Conservation (phyloP, 192 early-diverging fungal species). For the Lunasporangiospora selenospora region DNA sequence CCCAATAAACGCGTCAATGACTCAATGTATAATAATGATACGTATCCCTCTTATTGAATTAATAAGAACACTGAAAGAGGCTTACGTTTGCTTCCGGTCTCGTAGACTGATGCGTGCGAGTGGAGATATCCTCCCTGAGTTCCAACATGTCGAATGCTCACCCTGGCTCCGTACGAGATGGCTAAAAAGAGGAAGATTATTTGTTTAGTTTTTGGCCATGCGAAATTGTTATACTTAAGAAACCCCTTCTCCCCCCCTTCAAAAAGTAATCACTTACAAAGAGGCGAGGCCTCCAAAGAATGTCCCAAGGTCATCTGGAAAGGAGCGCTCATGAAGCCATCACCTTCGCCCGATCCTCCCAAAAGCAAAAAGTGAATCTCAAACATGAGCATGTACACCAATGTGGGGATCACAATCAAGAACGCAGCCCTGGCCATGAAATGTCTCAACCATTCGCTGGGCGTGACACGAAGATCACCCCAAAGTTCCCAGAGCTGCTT, state of each 20-base stretch:
- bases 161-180: slow-evolving; percentile 64
- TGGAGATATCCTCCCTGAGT: slow-evolving; percentile 82
- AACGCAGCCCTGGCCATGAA: slow-evolving; percentile 84
- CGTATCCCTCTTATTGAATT: slow-evolving; percentile 84
- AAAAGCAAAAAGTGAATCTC: slow-evolving; percentile 90
- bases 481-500: slow-evolving; percentile 88
- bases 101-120: slow-evolving; percentile 70
- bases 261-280: slow-evolving; percentile 16
- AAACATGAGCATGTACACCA: slow-evolving; percentile 86
- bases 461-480: slow-evolving; percentile 69
- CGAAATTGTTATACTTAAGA: not conserved
- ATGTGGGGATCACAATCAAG: slow-evolving; percentile 81
- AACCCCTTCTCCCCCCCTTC: not conserved
- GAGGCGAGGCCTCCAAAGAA: slow-evolving; percentile 52
- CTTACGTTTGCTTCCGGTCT: slow-evolving; percentile 78
- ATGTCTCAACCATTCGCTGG: slow-evolving; percentile 64
- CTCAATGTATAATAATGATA: too few relatives aligned
- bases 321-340: slow-evolving; percentile 88
- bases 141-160: slow-evolving; percentile 71
- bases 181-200: slow-evolving; percentile 48
- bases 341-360: slow-evolving; percentile 82
- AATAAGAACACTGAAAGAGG: slow-evolving; percentile 33
- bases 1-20: slow-evolving; percentile 67
- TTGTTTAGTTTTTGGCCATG: slow-evolving; percentile 13
- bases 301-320: slow-evolving; percentile 90